Evolutionary conservation across 495 filamentous ascomycete genomes (phyloP), one percentile per base, ranked within the genome.

Genomic region (Acidiella bohemica): DNA sequence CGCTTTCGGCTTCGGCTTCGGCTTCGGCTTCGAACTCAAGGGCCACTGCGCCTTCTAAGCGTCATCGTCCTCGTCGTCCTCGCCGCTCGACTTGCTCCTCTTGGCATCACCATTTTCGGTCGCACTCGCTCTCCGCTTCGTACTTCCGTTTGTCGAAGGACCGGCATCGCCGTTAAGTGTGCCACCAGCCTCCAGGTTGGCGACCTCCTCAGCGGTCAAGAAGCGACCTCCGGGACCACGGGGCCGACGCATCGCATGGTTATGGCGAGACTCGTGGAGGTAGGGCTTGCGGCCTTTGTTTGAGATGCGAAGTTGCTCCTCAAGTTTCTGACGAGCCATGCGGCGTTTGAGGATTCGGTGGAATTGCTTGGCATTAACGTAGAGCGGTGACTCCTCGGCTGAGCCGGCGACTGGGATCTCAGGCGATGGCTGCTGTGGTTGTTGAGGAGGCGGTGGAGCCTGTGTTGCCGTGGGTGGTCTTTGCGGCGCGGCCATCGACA

Each of bases 361-460:
- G 52, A 97, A 97, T 56, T 97, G 90, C 60, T 97, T 97, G 2
- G 90, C 90, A 54, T 97, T 97, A 53, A 97, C 90, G 49, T 96
- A 97, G 6, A 97, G 67, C 0, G 90, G 90, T 5, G 90, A 86
- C 58, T 97, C 90, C 60, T 96, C 90, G 11, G 80, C 80, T 21
- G 62, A 64, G 11, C 50, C 57, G 2, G 80, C 75, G 3, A 80
- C 67, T 1, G 80, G 73, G 56, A 90, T 72, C 50, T 94, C 90
- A 1, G 85, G 84, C 1, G 85, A 92, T 37, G 81, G 73, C 32
- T 82, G 84, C 41, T 76, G 81, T 44, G 65, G 55, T 19, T 67
- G 65, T 28, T 66, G 64, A 2, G 62, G 61, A 19, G 55, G 47
- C n/a, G 58, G 38, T 13, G 53, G 20, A 17, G 49, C 12, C 25